These are phyloP conservation scores for Penicillium digitatum DNA, from an alignment of 2,329 filamentous ascomycete genomes.

Conservation along the genomic window DNA sequence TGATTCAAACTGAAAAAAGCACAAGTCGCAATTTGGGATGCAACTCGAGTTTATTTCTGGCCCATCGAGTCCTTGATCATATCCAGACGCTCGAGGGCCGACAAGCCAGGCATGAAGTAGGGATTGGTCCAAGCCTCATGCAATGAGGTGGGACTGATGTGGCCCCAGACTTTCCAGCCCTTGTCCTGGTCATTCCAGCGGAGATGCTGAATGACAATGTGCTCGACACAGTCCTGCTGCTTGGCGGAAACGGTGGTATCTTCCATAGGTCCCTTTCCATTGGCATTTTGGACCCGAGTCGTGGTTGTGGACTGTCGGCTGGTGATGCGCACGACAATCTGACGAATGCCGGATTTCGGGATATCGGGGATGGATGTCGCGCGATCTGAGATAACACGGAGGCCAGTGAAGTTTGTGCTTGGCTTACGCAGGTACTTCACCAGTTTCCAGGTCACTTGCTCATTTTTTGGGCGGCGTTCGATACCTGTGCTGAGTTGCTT, in stretches of 20 bases:
- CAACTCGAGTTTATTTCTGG: not conserved
- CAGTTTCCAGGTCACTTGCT: slow-evolving; percentile 36
- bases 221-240: slow-evolving; percentile 46
- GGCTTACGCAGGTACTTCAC: slow-evolving; percentile 38
- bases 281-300: not conserved
- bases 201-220: slow-evolving; percentile 50
- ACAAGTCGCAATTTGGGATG: not conserved
- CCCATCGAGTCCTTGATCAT: slow-evolving; percentile 28
- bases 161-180: slow-evolving; percentile 52
- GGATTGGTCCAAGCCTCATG: slow-evolving; percentile 36
- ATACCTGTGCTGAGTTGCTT: slow-evolving; percentile 35
- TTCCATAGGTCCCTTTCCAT: not conserved
- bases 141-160: slow-evolving; percentile 42
- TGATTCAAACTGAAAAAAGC: not conserved
- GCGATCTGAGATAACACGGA: slow-evolving; percentile 42
- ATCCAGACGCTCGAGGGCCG: slow-evolving; percentile 35
- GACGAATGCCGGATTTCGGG: slow-evolving; percentile 38
- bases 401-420: slow-evolving; percentile 35
- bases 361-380: slow-evolving; percentile 40
- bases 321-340: slow-evolving; percentile 39
- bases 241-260: slow-evolving; percentile 25
- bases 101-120: slow-evolving; percentile 34
- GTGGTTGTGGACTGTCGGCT: slow-evolving; percentile 38
- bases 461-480: slow-evolving; percentile 29
- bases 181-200: slow-evolving; percentile 40